phyloP scores from a whole-genome alignment of 2,329 filamentous ascomycete genomes.

The Fusarium sp. region DNA sequence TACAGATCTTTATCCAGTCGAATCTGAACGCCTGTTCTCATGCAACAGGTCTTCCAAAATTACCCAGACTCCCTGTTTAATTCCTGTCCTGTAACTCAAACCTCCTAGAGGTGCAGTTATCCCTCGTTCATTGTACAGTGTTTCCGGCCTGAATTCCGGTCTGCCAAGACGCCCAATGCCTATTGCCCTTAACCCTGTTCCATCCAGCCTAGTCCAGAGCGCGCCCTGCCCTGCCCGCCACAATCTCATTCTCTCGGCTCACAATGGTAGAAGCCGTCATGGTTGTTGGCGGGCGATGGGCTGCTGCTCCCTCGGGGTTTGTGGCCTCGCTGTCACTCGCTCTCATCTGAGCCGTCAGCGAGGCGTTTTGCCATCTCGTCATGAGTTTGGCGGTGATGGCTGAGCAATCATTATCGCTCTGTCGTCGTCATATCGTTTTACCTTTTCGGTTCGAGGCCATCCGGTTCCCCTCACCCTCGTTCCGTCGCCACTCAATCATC shows the following conservation, averaged over 20 bases:
- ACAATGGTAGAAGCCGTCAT: constrained; percentile 15
- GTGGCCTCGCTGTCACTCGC: constrained; percentile 33
- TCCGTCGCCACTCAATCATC: constrained; percentile 40
- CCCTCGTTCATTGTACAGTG: constrained; percentile 27
- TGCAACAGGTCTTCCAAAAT: constrained; percentile 11
- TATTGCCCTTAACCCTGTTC: constrained; percentile 26
- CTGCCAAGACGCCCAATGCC: constrained; percentile 22
- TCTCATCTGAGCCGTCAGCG: constrained; percentile 23
- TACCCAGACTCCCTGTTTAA: constrained; percentile 18
- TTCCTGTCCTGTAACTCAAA: constrained; percentile 19
- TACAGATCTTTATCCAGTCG: constrained; percentile 20
- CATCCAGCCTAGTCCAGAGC: constrained; percentile 29
- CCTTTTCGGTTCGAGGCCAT: constrained; percentile 33
- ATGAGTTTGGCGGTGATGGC: constrained; percentile 17
- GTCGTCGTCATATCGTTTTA: constrained; percentile 30
- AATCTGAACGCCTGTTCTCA: constrained; percentile 21
- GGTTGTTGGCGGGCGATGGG: constrained; percentile 21
- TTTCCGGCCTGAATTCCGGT: constrained; percentile 26
- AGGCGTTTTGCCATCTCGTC: constrained; percentile 11
- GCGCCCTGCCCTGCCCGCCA: constrained; percentile 35
- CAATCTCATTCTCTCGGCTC: constrained; percentile 17
- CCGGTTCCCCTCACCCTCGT: constrained; percentile 27
- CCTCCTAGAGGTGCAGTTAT: constrained; percentile 29
- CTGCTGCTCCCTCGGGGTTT: constrained; percentile 23
- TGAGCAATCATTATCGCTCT: constrained; percentile 22